Evolutionary conservation across 1,139 yeast genomes (phyloP).

Genomic region (Saccharomyces hybrid): DNA sequence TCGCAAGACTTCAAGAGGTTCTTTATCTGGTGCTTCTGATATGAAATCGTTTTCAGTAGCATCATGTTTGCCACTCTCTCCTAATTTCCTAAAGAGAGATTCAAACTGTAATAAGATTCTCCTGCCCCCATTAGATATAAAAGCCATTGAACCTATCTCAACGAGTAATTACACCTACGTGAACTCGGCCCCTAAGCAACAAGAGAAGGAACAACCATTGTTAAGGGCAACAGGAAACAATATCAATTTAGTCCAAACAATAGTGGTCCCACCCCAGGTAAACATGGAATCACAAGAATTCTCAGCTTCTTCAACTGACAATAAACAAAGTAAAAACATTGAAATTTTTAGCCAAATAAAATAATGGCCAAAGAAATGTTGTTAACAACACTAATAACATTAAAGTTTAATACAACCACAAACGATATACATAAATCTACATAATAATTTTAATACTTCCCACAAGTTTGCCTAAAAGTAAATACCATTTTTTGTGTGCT

Average conservation of each 20-base stretch:
- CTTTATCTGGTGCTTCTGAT: neutral
- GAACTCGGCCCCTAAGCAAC: neutral
- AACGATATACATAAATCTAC: neutral
- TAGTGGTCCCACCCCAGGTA: neutral
- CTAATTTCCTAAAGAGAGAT: neutral
- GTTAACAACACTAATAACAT: neutral
- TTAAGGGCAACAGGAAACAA: neutral
- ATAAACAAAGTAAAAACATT: neutral
- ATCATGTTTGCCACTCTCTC: neutral
- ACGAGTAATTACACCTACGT: neutral
- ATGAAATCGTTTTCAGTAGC: neutral
- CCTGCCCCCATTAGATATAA: neutral
- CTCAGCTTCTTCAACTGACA: neutral
- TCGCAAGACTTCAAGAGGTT: neutral
- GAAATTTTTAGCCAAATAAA: neutral
- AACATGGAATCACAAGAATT: neutral
- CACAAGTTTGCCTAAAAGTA: too few relatives aligned
- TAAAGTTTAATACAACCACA: neutral
- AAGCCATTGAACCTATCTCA: neutral
- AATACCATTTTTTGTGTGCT: too few relatives aligned
- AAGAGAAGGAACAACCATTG: neutral
- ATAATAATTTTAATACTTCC: neutral
- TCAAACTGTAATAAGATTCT: neutral
- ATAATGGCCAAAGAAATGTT: neutral
- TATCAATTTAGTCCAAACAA: neutral